Percentiles rank a stretch among this genome's conserved stretches.
Conservation (phyloP, 2,329 filamentous ascomycete species). For the Mollisiaceae sp. region DNA sequence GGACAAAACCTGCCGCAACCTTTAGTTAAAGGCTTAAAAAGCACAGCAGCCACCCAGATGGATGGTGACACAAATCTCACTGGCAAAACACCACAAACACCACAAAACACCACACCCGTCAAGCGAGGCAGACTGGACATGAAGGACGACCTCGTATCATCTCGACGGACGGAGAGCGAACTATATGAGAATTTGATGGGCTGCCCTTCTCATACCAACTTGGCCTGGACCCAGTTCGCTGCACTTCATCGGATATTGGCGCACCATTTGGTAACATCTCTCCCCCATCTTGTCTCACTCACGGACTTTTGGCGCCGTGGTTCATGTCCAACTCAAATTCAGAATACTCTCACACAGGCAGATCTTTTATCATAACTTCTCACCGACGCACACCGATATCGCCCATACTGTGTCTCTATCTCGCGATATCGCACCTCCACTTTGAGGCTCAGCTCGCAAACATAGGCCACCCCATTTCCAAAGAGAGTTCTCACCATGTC, state of each 20-base stretch:
- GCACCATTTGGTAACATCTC: neutral
- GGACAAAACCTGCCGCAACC: too few species aligned
- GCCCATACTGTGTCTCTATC: neutral
- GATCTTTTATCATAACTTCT: neutral
- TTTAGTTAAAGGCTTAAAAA: too few species aligned
- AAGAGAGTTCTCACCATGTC: conserved; percentile 7
- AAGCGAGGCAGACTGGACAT: neutral
- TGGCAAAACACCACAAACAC: neutral
- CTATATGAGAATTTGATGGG: too few species aligned
- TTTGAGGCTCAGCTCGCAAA: conserved; percentile 1
- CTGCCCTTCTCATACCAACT: too few species aligned
- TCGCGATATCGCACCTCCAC: neutral
- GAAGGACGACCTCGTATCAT: neutral
- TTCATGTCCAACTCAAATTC: neutral
- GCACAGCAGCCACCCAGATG: neutral
- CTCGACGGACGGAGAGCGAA: neutral
- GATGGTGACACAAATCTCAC: neutral
- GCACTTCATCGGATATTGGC: neutral
- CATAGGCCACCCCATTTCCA: neutral
- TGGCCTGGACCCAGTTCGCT: neutral
- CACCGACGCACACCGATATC: neutral
- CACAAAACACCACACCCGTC: neutral
- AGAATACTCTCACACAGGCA: too few species aligned
- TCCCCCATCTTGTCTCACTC: neutral
- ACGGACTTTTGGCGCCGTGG: neutral